Base-by-base conservation (phyloP, 176 grass and related monocot genomes). In the Poa annua region DNA sequence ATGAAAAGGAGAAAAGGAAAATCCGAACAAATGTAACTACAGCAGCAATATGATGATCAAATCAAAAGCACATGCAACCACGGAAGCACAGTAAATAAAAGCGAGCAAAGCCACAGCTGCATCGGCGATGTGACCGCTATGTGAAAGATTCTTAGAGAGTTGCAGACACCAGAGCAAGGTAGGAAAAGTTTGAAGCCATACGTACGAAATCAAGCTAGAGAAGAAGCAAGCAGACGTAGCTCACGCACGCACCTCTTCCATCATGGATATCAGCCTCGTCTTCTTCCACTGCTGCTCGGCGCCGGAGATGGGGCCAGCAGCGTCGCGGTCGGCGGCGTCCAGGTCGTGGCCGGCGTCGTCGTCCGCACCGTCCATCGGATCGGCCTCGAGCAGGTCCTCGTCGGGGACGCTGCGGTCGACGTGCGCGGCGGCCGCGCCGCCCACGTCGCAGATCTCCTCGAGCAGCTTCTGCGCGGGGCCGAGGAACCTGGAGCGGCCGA, bases 261-360 rank as follows among this genome's bases (percentile, higher is more conserved):
- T 91, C 93, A 99, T 84, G 51, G 97, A 96, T 74, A 99, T 75
- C 26, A 99, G 97, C 74, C 75, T 87, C 1, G 97, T 92, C 86
- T 99, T 99, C 89, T 89, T 99, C 97, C 97, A 99, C 84, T 90
- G 93, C 79, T 90, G 90, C 89, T 99, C 97, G 41, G 77, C 76
- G 29, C 89, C 74, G 29, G 86, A 87, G 6, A 93, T 86, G 33
- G 80, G 66, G 0, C 85, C 82, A 4, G 69, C 82, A 4, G 69
- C 65, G 57, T 93, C 90, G 7, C 35, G 70, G 5, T 62, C 71
- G 6, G 76, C 88, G 73, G 15, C 70, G 75, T 89, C 81, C 56
- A 94, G 66, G 25, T 92, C 89, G 24, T 90, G 79, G 12, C 77
- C 78, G 64, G 81, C 11, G 55, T 20, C 36, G 45, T 83, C 39